These are phyloP conservation scores for Chlorella variabilis DNA, from an alignment of 163 green algal species.

Conservation along the genomic window DNA sequence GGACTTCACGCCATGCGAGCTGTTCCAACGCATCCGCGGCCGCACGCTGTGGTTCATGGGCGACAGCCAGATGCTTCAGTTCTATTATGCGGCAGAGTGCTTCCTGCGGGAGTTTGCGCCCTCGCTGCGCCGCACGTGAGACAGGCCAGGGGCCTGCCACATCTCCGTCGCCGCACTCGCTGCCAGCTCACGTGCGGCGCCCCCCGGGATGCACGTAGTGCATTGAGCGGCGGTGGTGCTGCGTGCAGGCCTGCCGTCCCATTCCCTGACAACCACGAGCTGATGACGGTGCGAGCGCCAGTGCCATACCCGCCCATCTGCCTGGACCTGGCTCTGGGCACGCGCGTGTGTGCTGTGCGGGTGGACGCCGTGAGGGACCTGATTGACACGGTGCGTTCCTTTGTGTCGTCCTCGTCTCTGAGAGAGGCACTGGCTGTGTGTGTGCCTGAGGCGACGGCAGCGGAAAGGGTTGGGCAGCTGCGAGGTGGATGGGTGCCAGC, in stretches of 20 bases:
- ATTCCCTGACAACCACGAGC: neutral
- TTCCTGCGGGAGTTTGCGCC: conserved; percentile 41
- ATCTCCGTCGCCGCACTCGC: too few relatives aligned
- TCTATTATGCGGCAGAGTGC: conserved; percentile 41
- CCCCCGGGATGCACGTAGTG: too few relatives aligned
- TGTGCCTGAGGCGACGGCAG: too few relatives aligned
- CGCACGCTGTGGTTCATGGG: conserved; percentile 31
- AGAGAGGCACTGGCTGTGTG: too few relatives aligned
- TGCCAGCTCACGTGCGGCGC: too few relatives aligned
- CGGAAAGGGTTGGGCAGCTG: too few relatives aligned
- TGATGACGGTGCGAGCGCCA: conserved; percentile 11
- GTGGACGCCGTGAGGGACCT: neutral
- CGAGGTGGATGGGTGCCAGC: too few relatives aligned
- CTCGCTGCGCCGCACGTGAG: conserved; percentile 8
- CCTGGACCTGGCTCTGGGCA: conserved; percentile 25
- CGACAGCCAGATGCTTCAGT: conserved; percentile 28
- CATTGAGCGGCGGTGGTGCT: too few relatives aligned
- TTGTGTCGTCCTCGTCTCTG: too few relatives aligned
- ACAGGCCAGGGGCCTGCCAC: neutral
- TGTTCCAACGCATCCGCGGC: conserved; percentile 31
- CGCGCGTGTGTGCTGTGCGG: conserved; percentile 32
- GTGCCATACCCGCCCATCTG: conserved; percentile 5
- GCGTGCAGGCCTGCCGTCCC: neutral
- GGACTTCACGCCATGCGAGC: conserved; percentile 15
- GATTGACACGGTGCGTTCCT: neutral